These are phyloP conservation scores for Purpureocillium takamizusanense DNA, from an alignment of 2,329 filamentous ascomycete genomes.

Conservation along the genomic window DNA sequence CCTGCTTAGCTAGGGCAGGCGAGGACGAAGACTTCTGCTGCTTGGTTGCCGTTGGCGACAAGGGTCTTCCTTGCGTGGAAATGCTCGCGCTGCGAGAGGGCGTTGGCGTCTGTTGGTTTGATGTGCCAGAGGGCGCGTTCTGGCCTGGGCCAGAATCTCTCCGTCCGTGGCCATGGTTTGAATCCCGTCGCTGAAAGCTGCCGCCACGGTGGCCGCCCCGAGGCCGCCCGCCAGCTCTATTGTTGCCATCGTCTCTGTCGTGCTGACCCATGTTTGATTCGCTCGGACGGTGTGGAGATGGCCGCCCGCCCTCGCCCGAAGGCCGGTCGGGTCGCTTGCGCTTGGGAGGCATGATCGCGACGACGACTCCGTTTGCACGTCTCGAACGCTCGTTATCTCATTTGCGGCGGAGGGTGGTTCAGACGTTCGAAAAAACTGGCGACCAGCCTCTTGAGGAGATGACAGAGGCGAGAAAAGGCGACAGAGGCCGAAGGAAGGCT, in stretches of 20 bases:
- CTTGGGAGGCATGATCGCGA: conserved; percentile 44
- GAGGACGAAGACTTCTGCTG: conserved; percentile 12
- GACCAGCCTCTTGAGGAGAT: background rate
- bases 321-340: conserved; percentile 48
- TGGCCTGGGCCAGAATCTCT: conserved; percentile 12
- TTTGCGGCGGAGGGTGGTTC: conserved; percentile 14
- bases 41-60: conserved; percentile 4
- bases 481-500: background rate
- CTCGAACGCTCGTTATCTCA: conserved; percentile 19
- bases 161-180: conserved; percentile 27
- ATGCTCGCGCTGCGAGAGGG: conserved; percentile 5
- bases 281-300: conserved; percentile 53
- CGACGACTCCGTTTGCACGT: conserved; percentile 7
- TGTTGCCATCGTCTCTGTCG: conserved; percentile 43
- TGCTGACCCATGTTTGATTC: conserved; percentile 48
- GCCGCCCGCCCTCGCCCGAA: conserved; percentile 40
- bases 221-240: conserved; percentile 37
- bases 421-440: background rate
- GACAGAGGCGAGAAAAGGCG: too few relatives aligned
- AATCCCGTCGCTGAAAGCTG: conserved; percentile 40
- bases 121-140: conserved; percentile 4
- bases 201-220: conserved; percentile 27
- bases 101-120: conserved; percentile 6
- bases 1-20: conserved; percentile 10
- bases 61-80: conserved; percentile 6